Evolutionary conservation across 192 early-diverging fungal species (phyloP).

Genomic region (Linnemannia schmuckeri): DNA sequence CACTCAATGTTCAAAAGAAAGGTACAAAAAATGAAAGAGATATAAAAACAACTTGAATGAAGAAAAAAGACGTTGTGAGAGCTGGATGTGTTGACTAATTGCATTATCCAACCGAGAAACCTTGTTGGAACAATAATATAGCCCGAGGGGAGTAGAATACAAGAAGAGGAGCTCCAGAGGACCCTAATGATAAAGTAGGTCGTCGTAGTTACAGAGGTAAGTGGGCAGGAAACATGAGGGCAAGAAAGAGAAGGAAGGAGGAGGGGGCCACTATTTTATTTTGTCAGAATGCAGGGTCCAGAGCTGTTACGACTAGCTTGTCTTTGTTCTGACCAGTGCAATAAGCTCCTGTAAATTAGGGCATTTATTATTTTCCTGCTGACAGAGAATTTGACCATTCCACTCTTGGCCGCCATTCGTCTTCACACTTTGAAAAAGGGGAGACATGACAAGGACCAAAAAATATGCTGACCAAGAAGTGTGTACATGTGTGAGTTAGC

Average conservation of each 20-base stretch:
- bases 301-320: background rate
- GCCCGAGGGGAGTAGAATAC: background rate
- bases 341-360: background rate
- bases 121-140: background rate
- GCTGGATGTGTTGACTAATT: background rate
- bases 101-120: slow-evolving; percentile 3
- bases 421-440: too few relatives aligned
- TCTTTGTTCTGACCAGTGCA: background rate
- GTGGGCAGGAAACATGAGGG: too few relatives aligned
- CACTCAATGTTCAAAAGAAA: background rate
- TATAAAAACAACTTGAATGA: background rate
- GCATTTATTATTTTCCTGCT: background rate
- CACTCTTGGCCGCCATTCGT: background rate
- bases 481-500: background rate
- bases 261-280: background rate
- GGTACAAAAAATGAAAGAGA: background rate
- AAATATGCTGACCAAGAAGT: background rate
- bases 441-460: background rate
- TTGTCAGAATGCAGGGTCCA: background rate
- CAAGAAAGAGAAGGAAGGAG: too few relatives aligned
- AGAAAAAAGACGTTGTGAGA: too few relatives aligned
- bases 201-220: background rate
- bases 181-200: background rate
- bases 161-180: background rate
- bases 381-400: background rate